These are phyloP conservation scores for Mycena vulgaris DNA, from an alignment of 768 basidiomycete species.

Conservation along the genomic window DNA sequence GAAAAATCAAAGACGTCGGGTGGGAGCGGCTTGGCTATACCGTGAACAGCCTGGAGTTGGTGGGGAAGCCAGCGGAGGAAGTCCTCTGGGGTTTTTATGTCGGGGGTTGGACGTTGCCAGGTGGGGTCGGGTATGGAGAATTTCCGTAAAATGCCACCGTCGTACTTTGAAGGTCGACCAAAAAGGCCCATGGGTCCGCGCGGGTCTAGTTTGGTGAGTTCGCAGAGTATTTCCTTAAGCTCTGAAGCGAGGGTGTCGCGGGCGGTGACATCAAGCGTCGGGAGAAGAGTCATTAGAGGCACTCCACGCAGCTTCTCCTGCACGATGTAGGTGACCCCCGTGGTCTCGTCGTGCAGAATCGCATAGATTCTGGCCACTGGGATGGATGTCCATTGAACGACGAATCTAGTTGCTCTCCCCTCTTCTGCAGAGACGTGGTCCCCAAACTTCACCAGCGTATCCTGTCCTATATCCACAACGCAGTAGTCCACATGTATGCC, in stretches of 20 bases:
- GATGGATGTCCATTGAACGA: background rate
- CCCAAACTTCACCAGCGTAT: background rate
- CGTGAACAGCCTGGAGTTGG: background rate
- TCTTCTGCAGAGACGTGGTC: background rate
- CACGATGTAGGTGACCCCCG: conserved; percentile 2
- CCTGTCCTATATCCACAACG: background rate
- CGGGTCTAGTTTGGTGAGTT: too few species aligned
- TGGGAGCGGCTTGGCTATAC: background rate
- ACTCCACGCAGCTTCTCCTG: conserved; percentile 4
- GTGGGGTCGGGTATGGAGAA: too few species aligned
- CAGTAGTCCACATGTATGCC: background rate
- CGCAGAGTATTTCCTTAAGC: background rate
- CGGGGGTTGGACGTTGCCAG: background rate
- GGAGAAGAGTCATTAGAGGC: background rate
- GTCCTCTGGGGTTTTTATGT: background rate
- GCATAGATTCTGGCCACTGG: background rate
- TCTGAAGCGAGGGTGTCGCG: background rate
- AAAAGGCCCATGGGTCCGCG: too few species aligned
- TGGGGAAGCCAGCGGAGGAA: background rate
- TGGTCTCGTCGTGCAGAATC: background rate
- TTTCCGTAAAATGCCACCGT: too few species aligned
- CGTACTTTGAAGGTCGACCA: too few species aligned
- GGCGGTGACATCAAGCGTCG: background rate
- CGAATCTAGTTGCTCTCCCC: too few species aligned
- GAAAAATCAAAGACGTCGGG: conserved; percentile 7